Conservation (phyloP, 306 rosid species). For the Cicer judaicum region DNA sequence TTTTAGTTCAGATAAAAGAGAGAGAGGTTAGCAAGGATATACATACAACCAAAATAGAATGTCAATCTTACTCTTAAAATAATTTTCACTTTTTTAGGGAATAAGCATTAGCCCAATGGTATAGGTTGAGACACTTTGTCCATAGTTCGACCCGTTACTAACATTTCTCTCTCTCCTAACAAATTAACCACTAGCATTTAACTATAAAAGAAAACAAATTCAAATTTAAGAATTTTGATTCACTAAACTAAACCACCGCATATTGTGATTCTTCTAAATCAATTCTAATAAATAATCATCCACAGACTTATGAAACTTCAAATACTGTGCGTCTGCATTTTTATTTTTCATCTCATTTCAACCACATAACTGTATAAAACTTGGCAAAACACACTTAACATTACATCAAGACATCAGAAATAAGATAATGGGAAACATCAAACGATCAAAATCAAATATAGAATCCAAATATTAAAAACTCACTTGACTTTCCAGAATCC, state of each 20-base stretch:
- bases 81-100: not conserved
- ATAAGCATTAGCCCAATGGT: too few relatives aligned
- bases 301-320: not conserved
- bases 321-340: not conserved
- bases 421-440: slow-evolving; percentile 22
- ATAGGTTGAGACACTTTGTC: too few relatives aligned
- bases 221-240: slow-evolving; percentile 6
- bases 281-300: slow-evolving; percentile 15
- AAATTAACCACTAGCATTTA: too few relatives aligned
- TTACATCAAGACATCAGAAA: slow-evolving; percentile 26
- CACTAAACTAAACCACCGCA: slow-evolving; percentile 10
- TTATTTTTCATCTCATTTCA: slow-evolving; percentile 3
- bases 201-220: not conserved
- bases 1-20: not conserved
- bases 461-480: slow-evolving; percentile 41
- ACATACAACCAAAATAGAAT: not conserved
- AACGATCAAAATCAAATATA: slow-evolving; percentile 30
- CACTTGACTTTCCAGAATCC: slow-evolving; percentile 86
- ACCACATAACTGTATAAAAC: slow-evolving; percentile 7
- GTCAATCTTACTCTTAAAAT: slow-evolving; percentile 6
- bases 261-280: not conserved
- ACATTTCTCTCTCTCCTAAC: too few relatives aligned
- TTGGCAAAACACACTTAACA: slow-evolving; percentile 27
- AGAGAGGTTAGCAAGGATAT: slow-evolving; percentile 12
- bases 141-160: too few relatives aligned